Evolutionary conservation across 352 stramenopile species (phyloP), one percentile per base, ranked within the genome.

Genomic region (Thalassiosira livingstoniorum): DNA sequence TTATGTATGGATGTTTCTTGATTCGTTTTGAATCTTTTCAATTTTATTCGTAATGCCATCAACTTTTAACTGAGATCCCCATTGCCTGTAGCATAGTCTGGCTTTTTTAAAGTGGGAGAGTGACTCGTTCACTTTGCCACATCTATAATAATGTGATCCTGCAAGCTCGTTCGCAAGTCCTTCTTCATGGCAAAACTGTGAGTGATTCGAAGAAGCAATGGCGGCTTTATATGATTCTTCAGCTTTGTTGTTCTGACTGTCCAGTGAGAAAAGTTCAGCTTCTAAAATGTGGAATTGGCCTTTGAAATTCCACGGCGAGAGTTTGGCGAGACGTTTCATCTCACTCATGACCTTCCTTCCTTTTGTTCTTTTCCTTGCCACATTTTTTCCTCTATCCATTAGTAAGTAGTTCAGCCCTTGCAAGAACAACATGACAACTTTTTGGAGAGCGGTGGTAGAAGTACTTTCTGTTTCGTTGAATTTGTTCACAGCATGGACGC

Each of bases 291-390:
- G 4, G 13, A 42, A 2, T 37, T 64, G 39, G 25, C 25, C 25
- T 18, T 21, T 32, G 31, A 64, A 64, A 32, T 64, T 64, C 55
- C 55, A 64, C 27, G 39, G 29, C 2, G 25, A 43, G 25, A 21
- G 43, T 64, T 64, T 42, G 2, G 27, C 25, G 39, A 32, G 29
- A 23, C 51, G 2, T 55, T 18, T 11, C 21, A 0, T 25, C 34
- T 53, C 15, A 51, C 43, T 64, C 37, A 73, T 42, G 15, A 21
- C 11, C 53, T 13, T 87, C 43, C 73, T 88, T n/a, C n/a, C n/a
- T n/a, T n/a, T n/a, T n/a, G n/a, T n/a, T n/a, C n/a, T n/a, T n/a
- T n/a, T n/a, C n/a, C n/a, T n/a, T n/a, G n/a, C n/a, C n/a, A n/a
- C n/a, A n/a, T n/a, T n/a, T n/a, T n/a, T n/a, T n/a, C n/a, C n/a